Evolutionary conservation across 177 flowering plant genomes (phyloP).

Genomic region (Vitis hybrid): DNA sequence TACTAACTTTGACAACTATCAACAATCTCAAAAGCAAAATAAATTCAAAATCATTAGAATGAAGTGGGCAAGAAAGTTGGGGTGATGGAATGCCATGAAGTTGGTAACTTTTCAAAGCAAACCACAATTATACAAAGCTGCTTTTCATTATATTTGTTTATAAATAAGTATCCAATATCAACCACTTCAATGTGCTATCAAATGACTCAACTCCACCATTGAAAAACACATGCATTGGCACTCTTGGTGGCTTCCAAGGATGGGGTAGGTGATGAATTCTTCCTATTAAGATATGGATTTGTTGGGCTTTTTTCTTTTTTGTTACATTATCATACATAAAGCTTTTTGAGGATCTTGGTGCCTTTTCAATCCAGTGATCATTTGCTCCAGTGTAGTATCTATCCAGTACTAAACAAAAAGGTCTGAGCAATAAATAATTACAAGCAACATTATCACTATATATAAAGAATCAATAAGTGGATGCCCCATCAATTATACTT

Average conservation of each 20-base stretch:
- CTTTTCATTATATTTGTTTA: background rate
- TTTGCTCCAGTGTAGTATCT: background rate
- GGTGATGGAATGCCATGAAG: background rate
- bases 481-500: too few relatives aligned
- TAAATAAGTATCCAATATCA: background rate
- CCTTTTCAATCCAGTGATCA: slow-evolving; percentile 4
- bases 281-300: background rate
- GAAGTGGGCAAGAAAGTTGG: slow-evolving; percentile 5
- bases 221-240: too few relatives aligned
- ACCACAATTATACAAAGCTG: slow-evolving; percentile 3
- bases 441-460: background rate
- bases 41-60: background rate
- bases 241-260: background rate
- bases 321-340: background rate
- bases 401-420: background rate
- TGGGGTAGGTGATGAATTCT: background rate
- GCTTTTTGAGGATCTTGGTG: background rate
- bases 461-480: background rate
- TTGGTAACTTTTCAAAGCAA: background rate
- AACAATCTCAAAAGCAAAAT: background rate
- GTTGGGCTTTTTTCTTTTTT: background rate
- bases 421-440: background rate
- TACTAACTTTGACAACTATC: background rate
- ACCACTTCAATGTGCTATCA: background rate
- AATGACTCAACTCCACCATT: background rate